phyloP scores from a whole-genome alignment of 2,329 filamentous ascomycete species.

The Pseudogymnoascus sp. region DNA sequence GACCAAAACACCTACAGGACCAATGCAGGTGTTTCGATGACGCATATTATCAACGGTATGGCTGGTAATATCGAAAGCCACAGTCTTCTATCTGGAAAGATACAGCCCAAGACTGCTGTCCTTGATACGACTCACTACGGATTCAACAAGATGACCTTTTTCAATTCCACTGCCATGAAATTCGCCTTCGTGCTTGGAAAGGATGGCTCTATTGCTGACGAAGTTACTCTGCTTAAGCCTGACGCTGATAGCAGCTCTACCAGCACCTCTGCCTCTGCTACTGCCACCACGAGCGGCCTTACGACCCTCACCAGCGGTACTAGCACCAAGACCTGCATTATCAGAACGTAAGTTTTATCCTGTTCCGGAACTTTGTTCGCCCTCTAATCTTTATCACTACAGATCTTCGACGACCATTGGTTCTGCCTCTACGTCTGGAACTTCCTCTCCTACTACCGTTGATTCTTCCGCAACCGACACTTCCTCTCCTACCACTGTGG shows the following conservation, averaged over 20 bases:
- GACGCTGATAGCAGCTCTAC: background rate
- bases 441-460: background rate
- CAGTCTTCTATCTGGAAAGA: conserved; percentile 30
- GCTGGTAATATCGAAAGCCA: conserved; percentile 46
- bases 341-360: background rate
- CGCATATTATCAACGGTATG: conserved; percentile 45
- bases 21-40: conserved; percentile 40
- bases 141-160: conserved; percentile 39
- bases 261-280: background rate
- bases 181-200: conserved; percentile 40
- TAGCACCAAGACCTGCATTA: background rate
- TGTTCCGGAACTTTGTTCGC: background rate
- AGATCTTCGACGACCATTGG: background rate
- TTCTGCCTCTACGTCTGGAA: background rate
- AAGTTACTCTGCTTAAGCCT: conserved; percentile 30
- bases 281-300: conserved; percentile 1
- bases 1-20: conserved; percentile 41
- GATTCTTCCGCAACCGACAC: background rate
- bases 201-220: conserved; percentile 33
- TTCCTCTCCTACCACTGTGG: too few species aligned
- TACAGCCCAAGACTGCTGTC: conserved; percentile 36
- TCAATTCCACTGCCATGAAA: conserved; percentile 33
- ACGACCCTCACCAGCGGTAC: background rate
- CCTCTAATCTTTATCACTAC: background rate
- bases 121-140: conserved; percentile 40